A percentile compares a stretch with the other conserved stretches of the same genome.
Evolutionary conservation across 345 rosid species (phyloP).

Genomic region (Arabis alpina): DNA sequence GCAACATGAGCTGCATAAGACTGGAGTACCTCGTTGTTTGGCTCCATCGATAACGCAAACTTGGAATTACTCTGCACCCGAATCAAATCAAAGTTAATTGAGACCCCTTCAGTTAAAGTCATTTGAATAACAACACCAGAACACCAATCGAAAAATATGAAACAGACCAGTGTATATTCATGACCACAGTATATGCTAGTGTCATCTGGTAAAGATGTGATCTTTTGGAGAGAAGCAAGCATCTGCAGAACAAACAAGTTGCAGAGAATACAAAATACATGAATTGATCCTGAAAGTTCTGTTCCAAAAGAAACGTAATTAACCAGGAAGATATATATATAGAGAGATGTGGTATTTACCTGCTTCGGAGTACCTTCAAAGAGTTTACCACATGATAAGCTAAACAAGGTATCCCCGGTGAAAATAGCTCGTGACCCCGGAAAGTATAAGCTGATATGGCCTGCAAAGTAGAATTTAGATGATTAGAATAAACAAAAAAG

Average conservation of each 20-base stretch:
- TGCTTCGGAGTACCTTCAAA: conserved; percentile 89
- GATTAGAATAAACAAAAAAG: neutral
- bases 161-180: conserved; percentile 89
- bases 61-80: conserved; percentile 83
- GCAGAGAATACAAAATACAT: conserved; percentile 9
- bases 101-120: neutral
- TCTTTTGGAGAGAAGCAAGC: conserved; percentile 76
- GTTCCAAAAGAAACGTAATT: neutral
- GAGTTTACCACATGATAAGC: conserved; percentile 98
- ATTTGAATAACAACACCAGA: neutral
- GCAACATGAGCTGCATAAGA: conserved; percentile 78
- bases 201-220: conserved; percentile 80
- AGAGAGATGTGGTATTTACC: conserved; percentile 46
- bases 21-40: conserved; percentile 76
- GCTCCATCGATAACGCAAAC: conserved; percentile 90
- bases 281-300: neutral
- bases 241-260: conserved; percentile 58
- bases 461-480: conserved; percentile 47
- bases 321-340: neutral
- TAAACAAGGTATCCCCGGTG: conserved; percentile 91
- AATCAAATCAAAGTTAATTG: neutral
- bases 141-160: neutral
- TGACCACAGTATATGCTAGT: conserved; percentile 88
- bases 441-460: conserved; percentile 94
- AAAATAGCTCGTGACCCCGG: conserved; percentile 84